A percentile compares a stretch with the other conserved stretches of the same genome.
Evolutionary conservation across 169 alveolate species (phyloP).

Genomic region (Perkinsus marinus): DNA sequence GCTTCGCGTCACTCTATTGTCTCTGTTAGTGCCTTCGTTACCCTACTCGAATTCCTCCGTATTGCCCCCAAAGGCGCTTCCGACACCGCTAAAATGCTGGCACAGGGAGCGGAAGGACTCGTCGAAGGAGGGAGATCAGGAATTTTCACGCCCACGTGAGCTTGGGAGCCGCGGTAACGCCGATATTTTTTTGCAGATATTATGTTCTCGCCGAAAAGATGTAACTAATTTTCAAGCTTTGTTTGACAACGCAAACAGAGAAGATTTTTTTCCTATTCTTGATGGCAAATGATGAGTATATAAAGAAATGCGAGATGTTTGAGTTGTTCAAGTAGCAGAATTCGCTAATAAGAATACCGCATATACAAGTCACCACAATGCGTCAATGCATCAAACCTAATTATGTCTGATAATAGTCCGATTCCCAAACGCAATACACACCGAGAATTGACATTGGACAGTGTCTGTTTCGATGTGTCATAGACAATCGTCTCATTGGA

Average conservation of each 20-base stretch:
- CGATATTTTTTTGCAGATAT: background rate
- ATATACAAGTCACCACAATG: too few relatives aligned
- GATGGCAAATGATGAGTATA: too few relatives aligned
- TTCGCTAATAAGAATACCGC: too few relatives aligned
- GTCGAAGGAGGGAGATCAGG: background rate
- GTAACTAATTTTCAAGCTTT: background rate
- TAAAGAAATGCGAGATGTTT: too few relatives aligned
- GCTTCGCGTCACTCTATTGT: background rate
- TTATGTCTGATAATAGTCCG: too few relatives aligned
- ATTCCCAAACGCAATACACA: background rate
- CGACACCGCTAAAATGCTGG: background rate
- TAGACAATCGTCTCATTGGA: background rate
- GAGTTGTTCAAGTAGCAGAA: too few relatives aligned
- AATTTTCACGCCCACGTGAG: conserved; percentile 1
- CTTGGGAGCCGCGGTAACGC: background rate
- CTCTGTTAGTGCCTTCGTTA: background rate
- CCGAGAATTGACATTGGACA: background rate
- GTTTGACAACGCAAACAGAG: too few relatives aligned
- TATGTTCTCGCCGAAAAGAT: background rate
- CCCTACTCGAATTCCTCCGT: background rate
- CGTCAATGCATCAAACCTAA: too few relatives aligned
- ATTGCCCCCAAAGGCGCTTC: background rate
- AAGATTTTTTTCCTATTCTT: too few relatives aligned
- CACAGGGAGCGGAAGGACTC: background rate
- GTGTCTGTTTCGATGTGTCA: background rate